Evolutionary conservation across 805 yeast species (phyloP).

Genomic region (Jamesozyma rosinii): DNA sequence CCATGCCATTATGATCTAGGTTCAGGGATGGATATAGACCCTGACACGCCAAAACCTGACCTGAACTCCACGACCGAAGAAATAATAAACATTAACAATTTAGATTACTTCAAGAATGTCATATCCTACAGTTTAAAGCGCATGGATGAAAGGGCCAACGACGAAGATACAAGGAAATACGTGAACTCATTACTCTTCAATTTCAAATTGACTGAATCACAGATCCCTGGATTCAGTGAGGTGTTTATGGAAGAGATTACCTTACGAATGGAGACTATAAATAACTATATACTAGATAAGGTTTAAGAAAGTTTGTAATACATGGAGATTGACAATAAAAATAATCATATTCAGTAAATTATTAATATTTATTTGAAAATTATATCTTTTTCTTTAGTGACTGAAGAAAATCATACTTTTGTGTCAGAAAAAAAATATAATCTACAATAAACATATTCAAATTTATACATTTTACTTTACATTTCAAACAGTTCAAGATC

Average conservation of each 20-base stretch:
- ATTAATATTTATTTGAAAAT: no score
- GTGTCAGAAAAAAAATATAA: not conserved
- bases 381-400: not conserved
- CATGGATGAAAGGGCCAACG: conserved; percentile 44
- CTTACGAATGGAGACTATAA: conserved; percentile 29
- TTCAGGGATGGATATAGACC: conserved; percentile 16
- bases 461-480: no score
- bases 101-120: conserved; percentile 36
- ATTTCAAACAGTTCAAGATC: no score
- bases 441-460: no score
- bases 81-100: conserved; percentile 14
- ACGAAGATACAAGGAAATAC: conserved; percentile 37
- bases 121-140: conserved; percentile 38
- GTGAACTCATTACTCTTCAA: conserved; percentile 37
- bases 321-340: not conserved
- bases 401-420: not conserved
- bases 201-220: conserved; percentile 39
- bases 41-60: not conserved
- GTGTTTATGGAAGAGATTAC: conserved; percentile 59
- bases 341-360: not conserved
- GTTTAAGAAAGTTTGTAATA: not conserved
- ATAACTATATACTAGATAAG: conserved; percentile 12
- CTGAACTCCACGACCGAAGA: not conserved
- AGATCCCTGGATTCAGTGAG: conserved; percentile 55
- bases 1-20: conserved; percentile 10